Base-by-base conservation (phyloP, 2,329 filamentous ascomycete genomes). In the Uncinocarpus reesii region DNA sequence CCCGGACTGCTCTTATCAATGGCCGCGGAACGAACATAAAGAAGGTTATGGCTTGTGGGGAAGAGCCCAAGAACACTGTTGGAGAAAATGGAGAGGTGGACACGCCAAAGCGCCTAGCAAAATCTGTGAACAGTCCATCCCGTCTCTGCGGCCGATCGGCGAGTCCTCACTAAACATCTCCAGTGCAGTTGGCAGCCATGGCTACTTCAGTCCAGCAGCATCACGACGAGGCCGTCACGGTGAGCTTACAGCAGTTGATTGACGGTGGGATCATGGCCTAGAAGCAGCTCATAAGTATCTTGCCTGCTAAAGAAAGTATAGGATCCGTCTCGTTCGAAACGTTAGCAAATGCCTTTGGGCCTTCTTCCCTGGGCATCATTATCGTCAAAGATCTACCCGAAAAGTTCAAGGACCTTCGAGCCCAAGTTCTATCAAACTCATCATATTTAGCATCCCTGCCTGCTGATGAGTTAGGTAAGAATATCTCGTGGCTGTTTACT, bases 371-470 rank as follows among this genome's bases (percentile, higher is more conserved):
- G 10, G 92, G 92, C 0, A 95, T 98, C 45, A 82, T 98, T 48
- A 72, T 96, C n/a, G 89, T 98, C 41, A 87, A 84, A 62, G 86
- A 88, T 62, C 78, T 96, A 0, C 86, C 88, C 0, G 53, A 74
- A 4, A 72, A 79, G 45, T 98, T 94, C 58, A 66, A 76, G 11
- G 67, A 75, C n/a, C 70, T 95, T 36, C 79, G 92, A 52, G 77
- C 77, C 51, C 77, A 77, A 51, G 76, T 93, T 1, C 75, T 98
- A 5, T 92, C 86, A 0, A 92, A 92, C 62, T 81, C 88, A 3
- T 94, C 87, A 0, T 92, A 93, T 62, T 79, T 96, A 32, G 92
- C 86, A 28, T 88, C 88, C 54, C 74, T 96, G 3, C 77, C 87
- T 4, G 67, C 76, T 21, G 67, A 77, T 11, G 79, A 88, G 56